A percentile compares a stretch with the other conserved stretches of the same genome.
These are phyloP conservation scores for Spirogloea muscicola DNA, from an alignment of 139 green algal species.

Conservation along the genomic window DNA sequence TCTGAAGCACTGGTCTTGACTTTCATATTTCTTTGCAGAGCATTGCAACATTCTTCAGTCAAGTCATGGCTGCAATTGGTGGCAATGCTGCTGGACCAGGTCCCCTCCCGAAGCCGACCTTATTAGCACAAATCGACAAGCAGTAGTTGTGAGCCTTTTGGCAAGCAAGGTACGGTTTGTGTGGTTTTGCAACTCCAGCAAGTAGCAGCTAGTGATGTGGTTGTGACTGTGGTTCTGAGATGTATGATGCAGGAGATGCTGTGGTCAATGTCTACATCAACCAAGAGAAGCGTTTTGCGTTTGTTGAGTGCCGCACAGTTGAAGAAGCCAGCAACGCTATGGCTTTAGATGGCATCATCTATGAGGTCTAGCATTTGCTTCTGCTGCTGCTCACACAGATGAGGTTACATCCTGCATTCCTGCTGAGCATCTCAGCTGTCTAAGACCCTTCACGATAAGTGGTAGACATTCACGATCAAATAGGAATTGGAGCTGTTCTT, in stretches of 20 bases:
- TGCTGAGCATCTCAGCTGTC: too few species aligned
- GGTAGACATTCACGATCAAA: too few species aligned
- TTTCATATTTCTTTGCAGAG: conserved; percentile 50
- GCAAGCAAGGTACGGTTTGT: too few species aligned
- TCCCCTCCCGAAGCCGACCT: too few species aligned
- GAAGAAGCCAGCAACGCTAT: conserved; percentile 89
- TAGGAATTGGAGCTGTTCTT: too few species aligned
- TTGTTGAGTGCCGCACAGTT: conserved; percentile 89
- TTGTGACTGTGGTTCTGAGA: too few species aligned
- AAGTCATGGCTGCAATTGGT: conserved; percentile 87
- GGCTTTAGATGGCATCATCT: conserved; percentile 93
- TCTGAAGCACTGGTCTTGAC: conserved; percentile 8
- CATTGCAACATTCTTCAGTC: conserved; percentile 86
- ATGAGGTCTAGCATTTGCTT: conserved; percentile 64
- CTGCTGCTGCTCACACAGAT: too few species aligned
- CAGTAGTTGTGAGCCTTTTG: too few species aligned
- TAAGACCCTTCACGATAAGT: too few species aligned
- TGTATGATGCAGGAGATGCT: conserved; percentile 54
- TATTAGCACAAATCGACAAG: too few species aligned
- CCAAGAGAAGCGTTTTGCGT: conserved; percentile 95
- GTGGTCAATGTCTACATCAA: conserved; percentile 99
- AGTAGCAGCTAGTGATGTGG: neutral
- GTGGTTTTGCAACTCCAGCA: too few species aligned
- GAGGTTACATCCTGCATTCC: too few species aligned
- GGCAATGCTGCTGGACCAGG: conserved; percentile 84